Evolutionary conservation across 164 flowering plant species (phyloP).

Genomic region (Taxillus chinensis): DNA sequence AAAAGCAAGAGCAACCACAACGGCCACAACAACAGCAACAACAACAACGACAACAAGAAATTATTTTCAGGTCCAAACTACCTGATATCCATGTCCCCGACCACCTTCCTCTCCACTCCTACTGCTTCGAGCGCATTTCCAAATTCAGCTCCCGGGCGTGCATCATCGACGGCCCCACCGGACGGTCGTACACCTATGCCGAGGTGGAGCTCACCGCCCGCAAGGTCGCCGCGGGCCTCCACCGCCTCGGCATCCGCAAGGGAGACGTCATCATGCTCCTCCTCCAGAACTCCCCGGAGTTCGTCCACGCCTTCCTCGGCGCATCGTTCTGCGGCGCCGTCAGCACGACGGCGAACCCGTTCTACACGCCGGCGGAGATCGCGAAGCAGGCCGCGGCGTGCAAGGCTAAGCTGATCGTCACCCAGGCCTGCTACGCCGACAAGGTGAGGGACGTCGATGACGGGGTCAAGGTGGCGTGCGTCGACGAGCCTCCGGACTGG

Average conservation of each 20-base stretch:
- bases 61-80: constrained; percentile 74
- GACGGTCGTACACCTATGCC: constrained; percentile 35
- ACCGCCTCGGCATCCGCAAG: constrained; percentile 42
- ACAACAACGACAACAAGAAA: not conserved
- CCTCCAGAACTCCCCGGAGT: constrained; percentile 74
- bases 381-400: constrained; percentile 60
- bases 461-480: constrained; percentile 34
- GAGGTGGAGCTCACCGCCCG: constrained; percentile 57
- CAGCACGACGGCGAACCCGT: constrained; percentile 76
- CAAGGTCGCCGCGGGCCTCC: constrained; percentile 56
- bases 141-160: constrained; percentile 44
- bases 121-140: constrained; percentile 68
- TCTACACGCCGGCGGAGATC: constrained; percentile 62
- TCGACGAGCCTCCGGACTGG: constrained; percentile 35
- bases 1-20: no score
- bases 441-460: constrained; percentile 38
- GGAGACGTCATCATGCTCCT: constrained; percentile 72
- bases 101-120: constrained; percentile 65
- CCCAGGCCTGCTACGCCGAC: constrained; percentile 37
- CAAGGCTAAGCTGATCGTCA: constrained; percentile 38
- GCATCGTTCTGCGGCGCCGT: constrained; percentile 67
- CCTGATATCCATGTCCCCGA: constrained; percentile 77
- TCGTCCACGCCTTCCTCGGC: constrained; percentile 71
- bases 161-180: constrained; percentile 61
- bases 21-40: no score